phyloP scores from a whole-genome alignment of 2,329 filamentous ascomycete genomes.

The Ophiostoma fasciatum region DNA sequence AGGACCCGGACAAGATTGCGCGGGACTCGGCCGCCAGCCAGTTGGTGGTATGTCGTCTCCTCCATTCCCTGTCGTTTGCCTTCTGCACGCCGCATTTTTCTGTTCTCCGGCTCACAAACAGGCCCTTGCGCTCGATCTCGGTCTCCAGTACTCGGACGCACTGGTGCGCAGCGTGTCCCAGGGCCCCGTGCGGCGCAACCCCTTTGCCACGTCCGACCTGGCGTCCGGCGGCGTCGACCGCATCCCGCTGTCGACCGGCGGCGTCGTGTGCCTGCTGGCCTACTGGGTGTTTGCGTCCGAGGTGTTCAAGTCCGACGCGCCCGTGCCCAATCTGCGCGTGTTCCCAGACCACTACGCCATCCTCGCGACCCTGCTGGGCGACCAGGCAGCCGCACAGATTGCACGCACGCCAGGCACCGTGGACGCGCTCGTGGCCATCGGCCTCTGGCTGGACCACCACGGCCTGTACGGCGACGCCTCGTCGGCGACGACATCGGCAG shows the following conservation, averaged over 20 bases:
- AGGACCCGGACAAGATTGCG: conserved; percentile 44
- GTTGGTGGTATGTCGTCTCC: conserved; percentile 37
- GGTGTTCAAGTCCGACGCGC: conserved; percentile 42
- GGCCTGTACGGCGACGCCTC: conserved; percentile 9
- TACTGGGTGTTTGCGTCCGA: conserved; percentile 49
- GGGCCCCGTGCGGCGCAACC: conserved; percentile 26
- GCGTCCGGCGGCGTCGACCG: conserved; percentile 22
- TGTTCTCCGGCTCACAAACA: conserved; percentile 15
- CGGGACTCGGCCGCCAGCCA: conserved; percentile 57
- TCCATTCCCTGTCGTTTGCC: too few relatives aligned
- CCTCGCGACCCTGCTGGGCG: conserved; percentile 36
- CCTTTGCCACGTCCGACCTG: conserved; percentile 23
- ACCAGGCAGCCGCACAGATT: conserved; percentile 34
- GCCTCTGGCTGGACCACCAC: conserved; percentile 41
- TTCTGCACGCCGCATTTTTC: too few relatives aligned
- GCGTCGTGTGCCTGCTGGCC: conserved; percentile 42
- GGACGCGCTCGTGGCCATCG: conserved; percentile 45
- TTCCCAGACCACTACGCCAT: conserved; percentile 46
- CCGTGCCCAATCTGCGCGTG: conserved; percentile 37
- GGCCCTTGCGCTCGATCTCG: conserved; percentile 49
- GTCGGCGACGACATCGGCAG: conserved; percentile 20
- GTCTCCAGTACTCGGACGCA: conserved; percentile 30
- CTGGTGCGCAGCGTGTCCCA: conserved; percentile 32
- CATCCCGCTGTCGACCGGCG: conserved; percentile 43
- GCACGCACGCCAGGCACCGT: conserved; percentile 36